Evolutionary conservation across 2,329 filamentous ascomycete genomes (phyloP), one percentile per base, ranked within the genome.

Genomic region (Plectosphaerella plurivora): DNA sequence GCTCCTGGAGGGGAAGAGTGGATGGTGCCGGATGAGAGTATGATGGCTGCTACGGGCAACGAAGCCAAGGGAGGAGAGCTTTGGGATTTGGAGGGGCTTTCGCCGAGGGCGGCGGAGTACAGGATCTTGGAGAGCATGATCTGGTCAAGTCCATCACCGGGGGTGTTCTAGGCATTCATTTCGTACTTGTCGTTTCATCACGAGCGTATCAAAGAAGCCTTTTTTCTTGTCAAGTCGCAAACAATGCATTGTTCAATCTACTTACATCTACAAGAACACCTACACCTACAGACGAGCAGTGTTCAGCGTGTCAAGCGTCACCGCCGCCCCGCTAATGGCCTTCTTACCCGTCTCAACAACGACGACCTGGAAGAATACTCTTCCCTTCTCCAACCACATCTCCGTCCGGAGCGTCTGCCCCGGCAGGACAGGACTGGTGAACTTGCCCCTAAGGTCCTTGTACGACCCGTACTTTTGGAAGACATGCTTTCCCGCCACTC

Each of bases 311-410:
- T 39, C 64, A 60, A 95, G 75, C 77, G 95, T 90, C 3, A 82
- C 89, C 33, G 87, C 91, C 5, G 86, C 91, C 18, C 87, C 88
- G 22, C 83, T 83, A 68, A 96, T 94, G 54, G 88, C 89, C 62
- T 89, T 75, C 81, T 95, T 96, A 63, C 91, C 91, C 51, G 91
- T 96, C 81, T 96, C 91, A 74, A 91, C 90, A 58, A 96, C 89
- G 71, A 84, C 91, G 51, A 83, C 82, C 79, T 95, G 89, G 80
- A 96, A 96, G 56, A 91, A 72, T 51, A 96, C 81, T 66, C 82
- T 85, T 63, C 80, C 81, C 47, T 84, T 86, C 64, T 95, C 90
- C 75, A 88, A 91, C 91, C 91, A 96, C 89, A 94, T 92, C 78
- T 96, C 90, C 5, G 90, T 95, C 57, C 88, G 79, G 51, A 96